These are phyloP conservation scores for Colletotrichum somersetense DNA, from an alignment of 2,329 filamentous ascomycete genomes.

Conservation along the genomic window DNA sequence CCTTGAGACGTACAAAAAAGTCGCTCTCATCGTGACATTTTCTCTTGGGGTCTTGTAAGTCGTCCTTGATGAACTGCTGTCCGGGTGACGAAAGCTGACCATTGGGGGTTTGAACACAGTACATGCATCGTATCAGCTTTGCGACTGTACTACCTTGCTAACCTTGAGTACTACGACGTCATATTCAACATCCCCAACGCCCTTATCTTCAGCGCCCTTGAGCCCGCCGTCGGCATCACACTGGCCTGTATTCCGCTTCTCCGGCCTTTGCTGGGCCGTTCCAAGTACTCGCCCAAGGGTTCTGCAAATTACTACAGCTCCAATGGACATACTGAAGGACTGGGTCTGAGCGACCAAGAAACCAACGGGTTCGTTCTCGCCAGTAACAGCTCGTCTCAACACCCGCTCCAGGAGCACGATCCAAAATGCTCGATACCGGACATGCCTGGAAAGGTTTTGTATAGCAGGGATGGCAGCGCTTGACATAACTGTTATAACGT, in stretches of 20 bases:
- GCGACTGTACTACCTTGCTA: slow-evolving; percentile 51
- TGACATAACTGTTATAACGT: background rate
- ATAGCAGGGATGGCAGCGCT: background rate
- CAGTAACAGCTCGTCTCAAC: background rate
- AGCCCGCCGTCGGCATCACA: slow-evolving; percentile 55
- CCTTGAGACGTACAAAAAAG: slow-evolving; percentile 48
- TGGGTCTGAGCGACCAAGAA: background rate
- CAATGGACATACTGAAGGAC: background rate
- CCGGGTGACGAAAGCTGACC: background rate
- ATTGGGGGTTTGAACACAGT: slow-evolving; percentile 39
- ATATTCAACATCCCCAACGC: slow-evolving; percentile 51
- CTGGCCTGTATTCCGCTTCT: slow-evolving; percentile 57
- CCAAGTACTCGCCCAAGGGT: slow-evolving; percentile 33
- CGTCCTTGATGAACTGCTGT: no score
- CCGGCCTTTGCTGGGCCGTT: slow-evolving; percentile 53
- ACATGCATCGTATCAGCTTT: slow-evolving; percentile 52
- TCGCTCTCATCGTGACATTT: slow-evolving; percentile 49
- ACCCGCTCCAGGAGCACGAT: background rate
- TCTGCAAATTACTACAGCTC: slow-evolving; percentile 35
- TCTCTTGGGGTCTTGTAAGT: slow-evolving; percentile 52
- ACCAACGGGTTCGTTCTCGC: slow-evolving; percentile 23
- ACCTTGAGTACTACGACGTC: slow-evolving; percentile 50
- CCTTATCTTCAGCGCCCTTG: slow-evolving; percentile 53
- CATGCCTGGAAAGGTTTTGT: slow-evolving; percentile 3
- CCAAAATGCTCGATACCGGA: background rate